Evolutionary conservation across 768 basidiomycete genomes (phyloP), one percentile per base, ranked within the genome.

Genomic region (Naganishia randhawae): DNA sequence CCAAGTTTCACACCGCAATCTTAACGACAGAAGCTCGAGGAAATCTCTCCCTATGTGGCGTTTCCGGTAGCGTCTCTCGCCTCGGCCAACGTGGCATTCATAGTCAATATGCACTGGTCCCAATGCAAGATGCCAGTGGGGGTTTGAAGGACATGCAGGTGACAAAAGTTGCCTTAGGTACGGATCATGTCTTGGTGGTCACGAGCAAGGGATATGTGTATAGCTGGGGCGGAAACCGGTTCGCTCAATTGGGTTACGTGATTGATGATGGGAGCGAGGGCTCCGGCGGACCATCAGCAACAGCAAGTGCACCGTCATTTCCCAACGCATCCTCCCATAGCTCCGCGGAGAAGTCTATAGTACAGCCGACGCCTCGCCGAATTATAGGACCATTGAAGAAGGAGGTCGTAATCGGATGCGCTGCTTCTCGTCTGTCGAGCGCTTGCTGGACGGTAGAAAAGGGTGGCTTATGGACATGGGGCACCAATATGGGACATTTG

Each of bases 121-220:
- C 0, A 78, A 90, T 17, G 75, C 84, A 0, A 84, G 35, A 84
- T 84, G 50, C 85, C 0, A 78, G 90, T 16, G 75, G 84, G 0
- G 84, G 86, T 33, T 82, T 89, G 50, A 80, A 85, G 0, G 82
- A 86, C 42, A 81, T 82, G 0, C 70, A 72, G 32, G 84, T 93
- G 33, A 80, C 83, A 7, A 82, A 86, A 16, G 85, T 97, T 29
- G 91, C 92, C 0, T 83, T 93, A 8, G 94, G 91, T 13, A 95
- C 95, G 77, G 96, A 99, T 74, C 96, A 98, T 76, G 94, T 94
- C 0, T 85, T 98, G 32, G 89, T 86, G 0, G 81, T 98, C 32
- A 94, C 92, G 0, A 85, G 82, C 29, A 77, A 84, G 0, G 93
- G 95, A 4, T 91, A 93, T 74, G 86, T 97, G 3, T 85, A 88